phyloP scores from a whole-genome alignment of 2,329 filamentous ascomycete genomes.

The Cryphonectria carpinicola region DNA sequence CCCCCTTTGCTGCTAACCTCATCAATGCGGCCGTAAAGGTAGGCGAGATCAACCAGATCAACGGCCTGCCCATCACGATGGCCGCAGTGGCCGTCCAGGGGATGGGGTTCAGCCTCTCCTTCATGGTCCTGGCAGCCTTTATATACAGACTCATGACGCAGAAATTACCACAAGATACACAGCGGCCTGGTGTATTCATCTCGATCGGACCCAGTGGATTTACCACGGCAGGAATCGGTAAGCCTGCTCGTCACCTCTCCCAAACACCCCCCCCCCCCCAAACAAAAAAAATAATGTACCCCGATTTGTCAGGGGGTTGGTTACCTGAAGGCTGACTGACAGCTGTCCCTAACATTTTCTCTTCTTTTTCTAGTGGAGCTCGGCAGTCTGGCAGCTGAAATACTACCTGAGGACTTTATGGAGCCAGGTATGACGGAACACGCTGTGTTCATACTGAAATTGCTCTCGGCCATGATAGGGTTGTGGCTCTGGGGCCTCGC shows the following conservation, averaged over 20 bases:
- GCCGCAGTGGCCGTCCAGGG: slow-evolving; percentile 57
- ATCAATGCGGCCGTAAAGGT: slow-evolving; percentile 45
- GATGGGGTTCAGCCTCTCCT: slow-evolving; percentile 59
- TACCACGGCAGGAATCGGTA: slow-evolving; percentile 52
- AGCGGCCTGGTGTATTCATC: slow-evolving; percentile 85
- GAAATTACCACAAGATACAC: slow-evolving; percentile 75
- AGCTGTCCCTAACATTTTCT: too few species aligned
- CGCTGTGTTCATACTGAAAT: slow-evolving; percentile 48
- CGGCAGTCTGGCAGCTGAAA: slow-evolving; percentile 46
- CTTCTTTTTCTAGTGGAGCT: slow-evolving; percentile 43
- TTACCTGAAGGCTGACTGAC: slow-evolving; percentile 9
- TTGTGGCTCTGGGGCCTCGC: slow-evolving; percentile 85
- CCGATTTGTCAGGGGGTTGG: neutral
- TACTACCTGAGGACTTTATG: slow-evolving; percentile 50
- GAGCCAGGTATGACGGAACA: slow-evolving; percentile 41
- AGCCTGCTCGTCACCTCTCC: slow-evolving; percentile 1
- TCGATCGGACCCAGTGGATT: slow-evolving; percentile 75
- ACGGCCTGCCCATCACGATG: slow-evolving; percentile 52
- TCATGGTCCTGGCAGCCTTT: slow-evolving; percentile 85
- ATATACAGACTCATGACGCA: slow-evolving; percentile 88
- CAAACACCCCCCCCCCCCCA: too few species aligned
- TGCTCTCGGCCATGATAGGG: slow-evolving; percentile 63
- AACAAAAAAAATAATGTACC: neutral
- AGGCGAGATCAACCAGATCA: slow-evolving; percentile 37
- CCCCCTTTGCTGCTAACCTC: slow-evolving; percentile 69